Percentiles rank a stretch among this genome's conserved stretches.
Conservation (phyloP, 202 grass and related monocot genomes). For the Digitaria exilis region DNA sequence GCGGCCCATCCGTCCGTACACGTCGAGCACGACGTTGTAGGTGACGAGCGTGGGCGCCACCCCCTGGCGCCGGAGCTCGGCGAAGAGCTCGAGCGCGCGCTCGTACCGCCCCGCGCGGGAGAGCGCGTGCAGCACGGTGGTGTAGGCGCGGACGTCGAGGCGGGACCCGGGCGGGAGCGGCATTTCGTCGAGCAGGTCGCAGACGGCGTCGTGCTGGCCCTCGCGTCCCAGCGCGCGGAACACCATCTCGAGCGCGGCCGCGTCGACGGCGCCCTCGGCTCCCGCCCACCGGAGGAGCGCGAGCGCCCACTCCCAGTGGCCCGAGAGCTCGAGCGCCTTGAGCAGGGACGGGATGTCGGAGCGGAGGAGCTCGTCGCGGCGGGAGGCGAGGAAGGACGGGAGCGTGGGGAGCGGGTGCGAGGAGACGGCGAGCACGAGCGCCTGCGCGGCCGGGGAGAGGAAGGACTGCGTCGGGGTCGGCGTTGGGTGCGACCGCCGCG, state of each 20-base stretch:
- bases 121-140: constrained; percentile 73
- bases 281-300: constrained; percentile 66
- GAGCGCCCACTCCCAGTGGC: constrained; percentile 77
- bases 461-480: constrained; percentile 51
- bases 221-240: constrained; percentile 61
- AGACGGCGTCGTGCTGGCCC: constrained; percentile 62
- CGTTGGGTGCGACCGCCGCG: constrained; percentile 28
- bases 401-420: constrained; percentile 47
- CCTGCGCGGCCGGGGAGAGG: constrained; percentile 60
- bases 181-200: constrained; percentile 75
- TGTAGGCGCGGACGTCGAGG: constrained; percentile 83
- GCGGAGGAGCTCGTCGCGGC: constrained; percentile 55
- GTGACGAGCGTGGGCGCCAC: constrained; percentile 75
- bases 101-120: constrained; percentile 62
- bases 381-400: constrained; percentile 45
- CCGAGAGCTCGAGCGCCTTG: constrained; percentile 73
- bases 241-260: constrained; percentile 66
- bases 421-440: constrained; percentile 48
- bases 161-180: constrained; percentile 40
- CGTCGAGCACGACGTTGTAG: constrained; percentile 90
- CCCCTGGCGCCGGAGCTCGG: constrained; percentile 54
- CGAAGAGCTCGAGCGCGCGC: constrained; percentile 63
- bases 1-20: constrained; percentile 76
- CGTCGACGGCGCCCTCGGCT: constrained; percentile 42
- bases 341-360: constrained; percentile 63